Evolutionary conservation across 2,329 filamentous ascomycete genomes (phyloP), one percentile per base, ranked within the genome.

Genomic region (Sclerotiophoma versabilis): DNA sequence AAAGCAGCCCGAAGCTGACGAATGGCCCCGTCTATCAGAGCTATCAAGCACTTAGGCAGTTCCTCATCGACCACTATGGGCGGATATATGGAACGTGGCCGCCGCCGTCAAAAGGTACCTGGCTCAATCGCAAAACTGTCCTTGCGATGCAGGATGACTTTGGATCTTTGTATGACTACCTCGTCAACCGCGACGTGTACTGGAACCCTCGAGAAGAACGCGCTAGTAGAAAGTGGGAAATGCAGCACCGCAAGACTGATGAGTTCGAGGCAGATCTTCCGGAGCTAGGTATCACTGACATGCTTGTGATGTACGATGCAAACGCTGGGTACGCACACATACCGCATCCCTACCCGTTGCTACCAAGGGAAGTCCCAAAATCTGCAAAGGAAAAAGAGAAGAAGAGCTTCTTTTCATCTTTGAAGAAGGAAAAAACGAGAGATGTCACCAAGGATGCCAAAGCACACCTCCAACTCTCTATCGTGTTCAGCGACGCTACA

Each of bases 101-200:
- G 4, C 84, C 84, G 1, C 71, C 66, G 1, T 63, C 60, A 12
- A 60, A 70, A 20, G 62, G 71, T 30, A 63, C 41, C 46, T 90
- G 87, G 87, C 77, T 90, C 11, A 87, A 83, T 4, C 79, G 87
- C 33, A 81, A 79, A 3, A 69, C 89, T 15, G 81, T 81, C 1
- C 79, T 81, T 39, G 77, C 77, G 2, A 69, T 91, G n/a, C 85
- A 88, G 59, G 78, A 77, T 26, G 88, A 90, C 60, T 90, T 91
- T 63, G 84, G 85, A 2, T 83, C 85, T 0, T 75, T 91, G 1
- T 91, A 91, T 63, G 87, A 90, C 64, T 89, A 88, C 58, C 76
- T 90, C 1, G 87, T 91, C 14, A 84, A 90, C 69, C 81, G 86
- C 5, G 84, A 89, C 39, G 81, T 89, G 4, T 69, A 82, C 0